These are phyloP conservation scores for Paecilomyces formosus DNA, from an alignment of 2,329 filamentous ascomycete species.

Conservation along the genomic window DNA sequence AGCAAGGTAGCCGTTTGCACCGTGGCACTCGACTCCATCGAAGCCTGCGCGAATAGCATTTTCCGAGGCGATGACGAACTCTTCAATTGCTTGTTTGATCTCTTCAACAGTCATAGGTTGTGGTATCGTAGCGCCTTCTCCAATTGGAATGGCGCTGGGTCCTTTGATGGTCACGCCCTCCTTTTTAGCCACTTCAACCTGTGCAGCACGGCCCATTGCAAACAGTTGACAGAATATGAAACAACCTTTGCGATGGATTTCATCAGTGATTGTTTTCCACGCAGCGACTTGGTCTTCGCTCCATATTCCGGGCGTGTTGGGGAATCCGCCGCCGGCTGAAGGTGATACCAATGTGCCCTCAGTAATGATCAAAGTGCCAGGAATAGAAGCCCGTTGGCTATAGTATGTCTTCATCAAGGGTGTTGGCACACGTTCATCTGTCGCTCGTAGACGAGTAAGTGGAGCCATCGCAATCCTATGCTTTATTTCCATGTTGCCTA, in stretches of 20 bases:
- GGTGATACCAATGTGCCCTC: conserved; percentile 49
- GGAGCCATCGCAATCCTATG: conserved; percentile 50
- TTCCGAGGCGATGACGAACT: neutral
- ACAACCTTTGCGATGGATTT: conserved; percentile 55
- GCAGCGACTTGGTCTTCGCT: conserved; percentile 47
- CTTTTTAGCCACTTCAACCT: conserved; percentile 23
- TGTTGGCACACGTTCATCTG: conserved; percentile 42
- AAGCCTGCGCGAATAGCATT: conserved; percentile 55
- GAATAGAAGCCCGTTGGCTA: conserved; percentile 43
- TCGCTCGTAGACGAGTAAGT: conserved; percentile 49
- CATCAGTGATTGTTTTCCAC: conserved; percentile 55
- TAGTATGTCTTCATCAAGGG: conserved; percentile 45
- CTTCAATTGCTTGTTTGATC: neutral
- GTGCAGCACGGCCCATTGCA: conserved; percentile 51
- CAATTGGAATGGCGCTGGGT: neutral
- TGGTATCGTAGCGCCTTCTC: neutral
- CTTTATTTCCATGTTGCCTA: conserved; percentile 35
- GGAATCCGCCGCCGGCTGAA: conserved; percentile 39
- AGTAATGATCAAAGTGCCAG: conserved; percentile 52
- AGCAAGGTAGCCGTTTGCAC: conserved; percentile 69
- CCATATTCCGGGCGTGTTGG: conserved; percentile 52
- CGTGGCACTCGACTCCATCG: conserved; percentile 72
- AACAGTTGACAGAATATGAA: conserved; percentile 59
- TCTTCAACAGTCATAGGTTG: neutral
- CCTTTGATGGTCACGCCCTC: neutral